These are phyloP conservation scores for Psilocybe mexicana DNA, from an alignment of 1,284 basidiomycete genomes.

Conservation along the genomic window DNA sequence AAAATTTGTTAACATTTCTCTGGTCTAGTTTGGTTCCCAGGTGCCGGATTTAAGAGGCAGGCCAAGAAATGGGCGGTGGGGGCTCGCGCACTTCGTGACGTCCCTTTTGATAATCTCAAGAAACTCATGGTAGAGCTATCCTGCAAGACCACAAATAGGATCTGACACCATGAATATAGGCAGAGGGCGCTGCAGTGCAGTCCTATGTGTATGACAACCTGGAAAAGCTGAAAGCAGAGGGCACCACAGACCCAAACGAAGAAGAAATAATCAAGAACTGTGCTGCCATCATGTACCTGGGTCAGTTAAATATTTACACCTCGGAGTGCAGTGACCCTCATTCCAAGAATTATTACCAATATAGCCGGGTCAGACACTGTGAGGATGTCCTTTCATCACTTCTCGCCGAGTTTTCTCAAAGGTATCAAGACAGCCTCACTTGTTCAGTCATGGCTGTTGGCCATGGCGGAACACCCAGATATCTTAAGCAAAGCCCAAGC, in stretches of 20 bases:
- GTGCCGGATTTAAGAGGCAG: slow-evolving; percentile 30
- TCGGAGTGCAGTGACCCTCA: background rate
- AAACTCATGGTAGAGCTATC: slow-evolving; percentile 9
- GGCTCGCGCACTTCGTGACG: slow-evolving; percentile 8
- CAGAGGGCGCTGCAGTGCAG: slow-evolving; percentile 15
- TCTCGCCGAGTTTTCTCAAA: background rate
- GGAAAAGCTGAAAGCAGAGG: slow-evolving; percentile 11
- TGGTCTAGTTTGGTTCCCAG: slow-evolving; percentile 29
- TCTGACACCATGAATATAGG: slow-evolving; percentile 5
- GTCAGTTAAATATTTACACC: slow-evolving; percentile 9
- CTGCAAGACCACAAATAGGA: background rate
- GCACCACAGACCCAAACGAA: slow-evolving; percentile 11
- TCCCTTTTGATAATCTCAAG: slow-evolving; percentile 16
- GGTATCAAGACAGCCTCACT: slow-evolving; percentile 27
- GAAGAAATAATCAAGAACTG: slow-evolving; percentile 24
- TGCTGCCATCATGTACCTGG: slow-evolving; percentile 25
- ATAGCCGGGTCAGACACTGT: slow-evolving; percentile 35
- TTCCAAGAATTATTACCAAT: background rate
- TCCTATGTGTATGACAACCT: slow-evolving; percentile 23
- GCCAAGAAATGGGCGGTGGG: slow-evolving; percentile 22
- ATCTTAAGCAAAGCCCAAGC: slow-evolving; percentile 38
- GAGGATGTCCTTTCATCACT: background rate
- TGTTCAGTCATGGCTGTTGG: slow-evolving; percentile 37
- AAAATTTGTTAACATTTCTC: slow-evolving; percentile 4
- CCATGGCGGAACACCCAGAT: slow-evolving; percentile 38